Base-by-base conservation (phyloP, 192 early-diverging fungal genomes). In the Gonapodya prolifera region DNA sequence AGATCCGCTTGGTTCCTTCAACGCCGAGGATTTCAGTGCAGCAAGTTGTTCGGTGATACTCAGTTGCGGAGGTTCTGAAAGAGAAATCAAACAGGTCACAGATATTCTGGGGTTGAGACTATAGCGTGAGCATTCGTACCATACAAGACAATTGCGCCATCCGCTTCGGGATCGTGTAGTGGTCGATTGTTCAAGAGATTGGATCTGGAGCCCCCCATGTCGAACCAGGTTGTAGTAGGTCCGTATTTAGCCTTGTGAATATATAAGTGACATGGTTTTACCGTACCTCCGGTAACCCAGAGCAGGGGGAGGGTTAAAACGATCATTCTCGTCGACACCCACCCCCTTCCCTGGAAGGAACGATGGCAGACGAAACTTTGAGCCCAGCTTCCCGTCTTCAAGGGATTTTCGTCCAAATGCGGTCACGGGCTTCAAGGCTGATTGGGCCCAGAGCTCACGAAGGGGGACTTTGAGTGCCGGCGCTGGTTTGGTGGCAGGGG, bases 121-220 rank as follows among this genome's bases (percentile, higher is more conserved):
- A 8, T n/a, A n/a, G 45, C 45, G 45, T 16, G 45, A 30, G 8
- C 8, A 29, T 85, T 81, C 0, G 96, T 96, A 70, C 91, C 86
- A 83, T 92, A 95, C 2, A 99, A 79, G 2, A 99, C 87, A 34
- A 99, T 87, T 0, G 97, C 94, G 30, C 89, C 91, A 70, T 92
- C 91, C 2, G 88, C 88, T 13, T 91, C 91, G 16, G 93, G 94
- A 71, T 96, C 95, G 77, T 97, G 90, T 29, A 93, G 84, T 1
- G 92, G 89, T 2, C 90, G 89, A 33, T 79, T 87, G 36, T 61
- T 8, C 8, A 61, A 23, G 45, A 61, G 45, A 23, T 8, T 16
- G 45, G 45, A 61, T 23, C 45, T 61, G 8, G 45, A 61, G 45
- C 8, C 45, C 8, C 8, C 45, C 8, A 23, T 61, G 45, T 8